Evolutionary conservation across 1,284 basidiomycete genomes (phyloP).

Genomic region (Trichosporon sp.): DNA sequence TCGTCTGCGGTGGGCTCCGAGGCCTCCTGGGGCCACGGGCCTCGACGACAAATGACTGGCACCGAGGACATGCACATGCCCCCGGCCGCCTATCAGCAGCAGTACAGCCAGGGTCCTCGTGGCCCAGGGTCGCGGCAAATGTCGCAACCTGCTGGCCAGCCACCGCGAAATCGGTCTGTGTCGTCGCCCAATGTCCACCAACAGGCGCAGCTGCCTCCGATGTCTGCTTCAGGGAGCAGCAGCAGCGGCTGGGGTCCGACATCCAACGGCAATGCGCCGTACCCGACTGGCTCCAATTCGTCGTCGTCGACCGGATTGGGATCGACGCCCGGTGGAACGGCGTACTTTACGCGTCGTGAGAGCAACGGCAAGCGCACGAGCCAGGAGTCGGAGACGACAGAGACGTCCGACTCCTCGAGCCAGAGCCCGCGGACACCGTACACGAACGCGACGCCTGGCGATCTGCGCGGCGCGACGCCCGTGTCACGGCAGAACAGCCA

Average conservation of each 20-base stretch:
- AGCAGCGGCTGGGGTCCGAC: constrained; percentile 8
- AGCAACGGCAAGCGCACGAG: constrained; percentile 38
- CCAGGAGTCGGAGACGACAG: constrained; percentile 42
- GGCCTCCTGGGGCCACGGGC: constrained; percentile 24
- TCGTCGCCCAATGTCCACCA: constrained; percentile 53
- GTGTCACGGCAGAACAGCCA: constrained; percentile 35
- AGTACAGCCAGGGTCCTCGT: constrained; percentile 24
- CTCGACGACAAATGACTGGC: background rate
- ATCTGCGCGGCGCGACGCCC: constrained; percentile 27
- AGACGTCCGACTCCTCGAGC: constrained; percentile 46
- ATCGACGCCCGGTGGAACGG: constrained; percentile 33
- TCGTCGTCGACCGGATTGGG: constrained; percentile 31
- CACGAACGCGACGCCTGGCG: constrained; percentile 55
- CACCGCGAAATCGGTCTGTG: constrained; percentile 49
- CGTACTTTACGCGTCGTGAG: constrained; percentile 38
- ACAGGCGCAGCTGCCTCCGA: constrained; percentile 27
- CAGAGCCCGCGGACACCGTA: constrained; percentile 52
- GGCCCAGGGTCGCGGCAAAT: constrained; percentile 31
- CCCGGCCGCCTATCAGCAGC: constrained; percentile 18
- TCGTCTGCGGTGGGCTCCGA: constrained; percentile 34
- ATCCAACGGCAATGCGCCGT: constrained; percentile 13
- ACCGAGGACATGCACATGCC: constrained; percentile 15
- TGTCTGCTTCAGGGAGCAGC: constrained; percentile 18
- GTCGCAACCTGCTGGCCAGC: constrained; percentile 31
- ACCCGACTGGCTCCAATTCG: constrained; percentile 19